Conservation (phyloP, 1,284 basidiomycete species). For the Sanguinoderma infundibulare region DNA sequence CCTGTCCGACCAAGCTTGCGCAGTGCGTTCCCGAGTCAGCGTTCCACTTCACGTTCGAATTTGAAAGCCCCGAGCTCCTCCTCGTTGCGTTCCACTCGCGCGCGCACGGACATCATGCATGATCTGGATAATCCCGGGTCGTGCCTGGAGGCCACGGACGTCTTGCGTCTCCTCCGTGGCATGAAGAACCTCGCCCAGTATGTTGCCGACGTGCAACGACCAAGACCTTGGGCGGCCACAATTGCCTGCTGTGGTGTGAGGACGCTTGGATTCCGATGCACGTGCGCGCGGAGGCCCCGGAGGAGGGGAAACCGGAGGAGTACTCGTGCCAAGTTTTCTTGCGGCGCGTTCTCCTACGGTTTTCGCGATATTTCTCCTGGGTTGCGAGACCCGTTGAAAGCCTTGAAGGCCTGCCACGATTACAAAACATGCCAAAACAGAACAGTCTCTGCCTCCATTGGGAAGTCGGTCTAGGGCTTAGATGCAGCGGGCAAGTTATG, state of each 20-base stretch:
- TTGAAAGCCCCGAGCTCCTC: constrained; percentile 53
- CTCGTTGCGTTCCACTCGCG: constrained; percentile 67
- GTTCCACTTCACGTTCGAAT: constrained; percentile 64
- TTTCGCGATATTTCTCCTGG: background rate
- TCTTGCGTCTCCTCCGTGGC: background rate
- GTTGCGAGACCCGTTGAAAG: background rate
- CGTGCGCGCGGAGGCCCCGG: background rate
- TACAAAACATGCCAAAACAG: too few relatives aligned
- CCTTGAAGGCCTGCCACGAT: background rate
- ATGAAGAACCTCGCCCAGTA: background rate
- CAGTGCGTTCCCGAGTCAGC: constrained; percentile 36
- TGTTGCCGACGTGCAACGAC: background rate
- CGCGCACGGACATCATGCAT: background rate
- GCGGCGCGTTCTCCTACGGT: background rate
- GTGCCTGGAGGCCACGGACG: background rate
- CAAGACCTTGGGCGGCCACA: background rate
- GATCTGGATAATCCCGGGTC: too few relatives aligned
- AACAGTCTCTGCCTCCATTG: background rate
- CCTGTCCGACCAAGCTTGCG: background rate
- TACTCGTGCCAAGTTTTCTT: background rate
- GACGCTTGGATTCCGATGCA: background rate
- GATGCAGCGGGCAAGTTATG: background rate
- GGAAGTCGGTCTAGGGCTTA: background rate
- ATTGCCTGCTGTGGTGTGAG: background rate
- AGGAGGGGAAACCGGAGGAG: background rate